Evolutionary conservation across 2,329 filamentous ascomycete genomes (phyloP).

Genomic region (Pseudogymnoascus sp.): DNA sequence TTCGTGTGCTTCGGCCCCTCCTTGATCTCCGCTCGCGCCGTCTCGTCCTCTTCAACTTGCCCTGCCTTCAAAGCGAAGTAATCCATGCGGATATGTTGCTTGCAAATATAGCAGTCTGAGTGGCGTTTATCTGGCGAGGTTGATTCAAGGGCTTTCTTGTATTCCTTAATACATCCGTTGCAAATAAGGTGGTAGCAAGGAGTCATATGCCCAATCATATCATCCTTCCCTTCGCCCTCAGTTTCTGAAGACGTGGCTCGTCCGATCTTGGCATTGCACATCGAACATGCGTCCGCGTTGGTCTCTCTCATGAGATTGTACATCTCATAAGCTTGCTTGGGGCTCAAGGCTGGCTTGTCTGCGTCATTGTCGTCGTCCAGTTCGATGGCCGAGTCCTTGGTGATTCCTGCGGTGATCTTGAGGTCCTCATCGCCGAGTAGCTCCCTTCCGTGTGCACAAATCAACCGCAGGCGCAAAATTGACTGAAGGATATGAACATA

Average conservation of each 20-base stretch:
- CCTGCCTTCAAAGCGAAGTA: slow-evolving; percentile 60
- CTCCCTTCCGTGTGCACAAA: slow-evolving; percentile 92
- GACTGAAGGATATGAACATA: slow-evolving; percentile 91
- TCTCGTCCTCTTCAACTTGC: slow-evolving; percentile 26
- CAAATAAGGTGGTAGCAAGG: slow-evolving; percentile 85
- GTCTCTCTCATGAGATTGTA: slow-evolving; percentile 78
- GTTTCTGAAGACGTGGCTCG: slow-evolving; percentile 50
- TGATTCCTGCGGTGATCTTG: slow-evolving; percentile 70
- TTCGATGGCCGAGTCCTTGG: slow-evolving; percentile 79
- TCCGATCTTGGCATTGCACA: slow-evolving; percentile 60
- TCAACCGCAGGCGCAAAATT: slow-evolving; percentile 79
- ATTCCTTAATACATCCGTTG: slow-evolving; percentile 58
- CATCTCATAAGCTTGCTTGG: slow-evolving; percentile 76
- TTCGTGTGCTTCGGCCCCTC: slow-evolving; percentile 46
- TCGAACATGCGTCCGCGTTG: slow-evolving; percentile 64
- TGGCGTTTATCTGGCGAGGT: slow-evolving; percentile 34
- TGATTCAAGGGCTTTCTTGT: slow-evolving; percentile 46
- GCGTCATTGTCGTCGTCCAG: slow-evolving; percentile 64
- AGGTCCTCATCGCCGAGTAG: slow-evolving; percentile 79
- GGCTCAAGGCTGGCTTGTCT: slow-evolving; percentile 49
- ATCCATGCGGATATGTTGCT: slow-evolving; percentile 52
- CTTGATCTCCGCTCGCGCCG: slow-evolving; percentile 22
- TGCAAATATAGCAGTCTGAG: slow-evolving; percentile 60
- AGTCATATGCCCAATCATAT: slow-evolving; percentile 71
- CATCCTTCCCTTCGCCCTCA: slow-evolving; percentile 49